Percentiles rank a stretch among this genome's conserved stretches.
Evolutionary conservation across 2,329 filamentous ascomycete species (phyloP).

Genomic region (Lachnellula suecica): DNA sequence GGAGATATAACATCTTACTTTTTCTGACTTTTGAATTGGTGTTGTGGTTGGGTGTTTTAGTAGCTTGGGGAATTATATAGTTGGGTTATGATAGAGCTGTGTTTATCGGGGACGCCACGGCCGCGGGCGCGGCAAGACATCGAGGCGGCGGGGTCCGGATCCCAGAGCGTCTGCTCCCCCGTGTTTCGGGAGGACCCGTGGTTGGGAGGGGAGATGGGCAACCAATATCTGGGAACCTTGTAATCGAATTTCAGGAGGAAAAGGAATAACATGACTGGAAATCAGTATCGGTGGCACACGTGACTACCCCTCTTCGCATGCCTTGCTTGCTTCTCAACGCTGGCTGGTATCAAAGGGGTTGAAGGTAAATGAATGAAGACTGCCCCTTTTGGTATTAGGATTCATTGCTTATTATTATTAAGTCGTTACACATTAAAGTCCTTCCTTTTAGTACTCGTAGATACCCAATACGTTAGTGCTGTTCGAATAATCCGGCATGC

Average conservation of each 20-base stretch:
- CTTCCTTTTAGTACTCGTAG: conserved; percentile 4
- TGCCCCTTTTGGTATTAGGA: background rate
- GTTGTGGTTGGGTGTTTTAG: background rate
- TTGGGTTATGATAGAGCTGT: too few relatives aligned
- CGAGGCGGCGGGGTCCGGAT: background rate
- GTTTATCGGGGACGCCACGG: too few relatives aligned
- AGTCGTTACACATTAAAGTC: background rate
- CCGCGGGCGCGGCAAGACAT: too few relatives aligned
- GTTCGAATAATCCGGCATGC: conserved; percentile 32
- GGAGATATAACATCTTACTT: background rate
- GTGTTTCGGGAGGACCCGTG: background rate
- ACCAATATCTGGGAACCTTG: background rate
- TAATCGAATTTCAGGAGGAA: background rate
- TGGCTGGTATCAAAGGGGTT: background rate
- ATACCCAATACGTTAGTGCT: conserved; percentile 26
- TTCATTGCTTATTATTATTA: background rate
- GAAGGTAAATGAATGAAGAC: background rate
- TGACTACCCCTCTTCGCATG: background rate
- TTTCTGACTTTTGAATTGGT: background rate
- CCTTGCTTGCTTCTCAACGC: background rate
- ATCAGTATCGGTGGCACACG: background rate
- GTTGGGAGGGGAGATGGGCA: background rate
- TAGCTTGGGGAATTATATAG: background rate
- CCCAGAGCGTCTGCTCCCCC: too few relatives aligned
- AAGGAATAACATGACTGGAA: background rate